phyloP scores from a whole-genome alignment of 2,329 filamentous ascomycete genomes.

The Atkinsonella texensis region DNA sequence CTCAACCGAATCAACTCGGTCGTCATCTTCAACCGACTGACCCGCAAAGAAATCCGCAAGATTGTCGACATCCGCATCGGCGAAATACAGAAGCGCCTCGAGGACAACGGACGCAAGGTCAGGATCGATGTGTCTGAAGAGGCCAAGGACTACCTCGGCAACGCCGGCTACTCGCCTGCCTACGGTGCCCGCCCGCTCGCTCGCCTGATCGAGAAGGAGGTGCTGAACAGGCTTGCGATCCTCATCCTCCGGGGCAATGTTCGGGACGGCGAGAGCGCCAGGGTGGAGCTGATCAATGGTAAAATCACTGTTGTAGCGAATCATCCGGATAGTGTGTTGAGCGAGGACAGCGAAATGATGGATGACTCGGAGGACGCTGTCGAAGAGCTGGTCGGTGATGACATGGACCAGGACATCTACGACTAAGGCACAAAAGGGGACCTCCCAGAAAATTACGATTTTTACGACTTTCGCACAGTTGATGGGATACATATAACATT shows the following conservation, averaged over 20 bases:
- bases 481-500: background rate
- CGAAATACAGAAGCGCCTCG: conserved; percentile 89
- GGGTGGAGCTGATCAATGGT: conserved; percentile 66
- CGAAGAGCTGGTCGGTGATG: conserved; percentile 51
- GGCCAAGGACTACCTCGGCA: conserved; percentile 87
- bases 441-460: no score
- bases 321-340: conserved; percentile 50
- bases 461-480: no score
- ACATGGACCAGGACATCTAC: conserved; percentile 48
- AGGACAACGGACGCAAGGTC: conserved; percentile 74
- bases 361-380: conserved; percentile 62
- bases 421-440: conserved; percentile 17
- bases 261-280: conserved; percentile 72
- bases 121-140: conserved; percentile 69
- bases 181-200: conserved; percentile 86
- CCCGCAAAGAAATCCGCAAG: conserved; percentile 76
- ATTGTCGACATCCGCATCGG: conserved; percentile 83
- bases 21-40: conserved; percentile 97
- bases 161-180: conserved; percentile 83
- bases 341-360: conserved; percentile 60
- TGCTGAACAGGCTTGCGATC: conserved; percentile 85
- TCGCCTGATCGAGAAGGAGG: conserved; percentile 91
- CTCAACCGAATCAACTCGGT: conserved; percentile 93
- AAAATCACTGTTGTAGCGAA: conserved; percentile 76
- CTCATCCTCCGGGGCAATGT: conserved; percentile 79